A percentile compares a stretch with the other conserved stretches of the same genome.
Evolutionary conservation across 495 filamentous ascomycete genomes (phyloP).

Genomic region (Podospora didyma): DNA sequence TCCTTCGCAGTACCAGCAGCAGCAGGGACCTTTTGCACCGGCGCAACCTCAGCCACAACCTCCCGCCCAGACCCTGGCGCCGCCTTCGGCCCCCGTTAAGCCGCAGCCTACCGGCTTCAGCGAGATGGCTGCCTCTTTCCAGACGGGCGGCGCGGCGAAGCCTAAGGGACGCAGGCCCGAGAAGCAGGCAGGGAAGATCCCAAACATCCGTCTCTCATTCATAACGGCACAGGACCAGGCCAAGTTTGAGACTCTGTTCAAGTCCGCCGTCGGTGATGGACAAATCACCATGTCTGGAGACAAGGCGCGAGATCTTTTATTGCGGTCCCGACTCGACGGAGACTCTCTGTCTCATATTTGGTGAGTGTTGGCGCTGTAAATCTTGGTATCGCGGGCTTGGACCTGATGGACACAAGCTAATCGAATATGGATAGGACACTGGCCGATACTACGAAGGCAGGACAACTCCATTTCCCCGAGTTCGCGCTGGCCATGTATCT

Average conservation of each 20-base stretch:
- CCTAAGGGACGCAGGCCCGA: constrained; percentile 46
- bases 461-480: constrained; percentile 95
- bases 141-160: constrained; percentile 50
- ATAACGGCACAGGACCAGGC: constrained; percentile 94
- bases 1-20: constrained; percentile 49
- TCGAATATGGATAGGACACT: constrained; percentile 58
- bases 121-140: constrained; percentile 85
- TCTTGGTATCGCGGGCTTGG: not conserved
- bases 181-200: constrained; percentile 61
- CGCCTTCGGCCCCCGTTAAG: constrained; percentile 48
- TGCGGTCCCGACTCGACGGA: constrained; percentile 83
- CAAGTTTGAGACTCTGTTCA: constrained; percentile 98
- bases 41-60: constrained; percentile 22
- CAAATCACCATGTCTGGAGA: constrained; percentile 86
- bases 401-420: constrained; percentile 2
- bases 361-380: constrained; percentile 38
- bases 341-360: constrained; percentile 83
- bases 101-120: constrained; percentile 71
- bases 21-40: constrained; percentile 34
- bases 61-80: constrained; percentile 26
- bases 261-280: constrained; percentile 82
- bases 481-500: constrained; percentile 99
- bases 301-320: constrained; percentile 79
- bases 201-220: constrained; percentile 92
- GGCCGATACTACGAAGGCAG: constrained; percentile 95